A percentile compares a stretch with the other conserved stretches of the same genome.
Evolutionary conservation across 225 moss, liverwort and hornwort genomes (phyloP).

Genomic region (Marchantia polymorpha): DNA sequence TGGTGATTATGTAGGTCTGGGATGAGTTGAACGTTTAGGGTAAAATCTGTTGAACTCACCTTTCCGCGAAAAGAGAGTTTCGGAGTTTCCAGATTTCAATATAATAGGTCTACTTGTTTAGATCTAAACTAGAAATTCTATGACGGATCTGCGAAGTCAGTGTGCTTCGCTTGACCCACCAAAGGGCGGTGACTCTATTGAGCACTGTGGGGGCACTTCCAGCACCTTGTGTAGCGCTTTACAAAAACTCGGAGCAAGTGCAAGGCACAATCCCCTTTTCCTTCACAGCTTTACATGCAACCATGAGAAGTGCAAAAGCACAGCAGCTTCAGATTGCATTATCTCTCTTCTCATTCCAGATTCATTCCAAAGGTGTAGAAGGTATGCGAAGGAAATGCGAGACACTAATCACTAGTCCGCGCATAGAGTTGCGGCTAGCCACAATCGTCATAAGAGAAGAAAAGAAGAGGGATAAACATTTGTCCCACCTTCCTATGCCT

Average conservation of each 20-base stretch:
- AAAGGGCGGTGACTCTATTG: not conserved
- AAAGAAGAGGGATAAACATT: not conserved
- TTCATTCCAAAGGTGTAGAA: not conserved
- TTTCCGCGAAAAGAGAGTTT: not conserved
- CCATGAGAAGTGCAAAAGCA: not conserved
- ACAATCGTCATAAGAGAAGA: not conserved
- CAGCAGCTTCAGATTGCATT: not conserved
- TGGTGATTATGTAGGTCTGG: too few species aligned
- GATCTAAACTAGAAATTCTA: too few species aligned
- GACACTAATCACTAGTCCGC: not conserved
- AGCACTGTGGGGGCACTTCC: not conserved
- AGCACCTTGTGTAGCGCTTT: not conserved
- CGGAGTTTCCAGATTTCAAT: too few species aligned
- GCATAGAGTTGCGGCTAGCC: not conserved
- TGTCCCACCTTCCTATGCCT: not conserved
- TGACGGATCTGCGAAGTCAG: too few species aligned
- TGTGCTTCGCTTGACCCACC: not conserved
- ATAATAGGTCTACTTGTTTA: too few species aligned
- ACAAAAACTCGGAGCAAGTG: not conserved
- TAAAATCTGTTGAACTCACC: not conserved
- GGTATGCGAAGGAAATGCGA: not conserved
- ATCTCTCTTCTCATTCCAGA: not conserved
- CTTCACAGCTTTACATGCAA: not conserved
- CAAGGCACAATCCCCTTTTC: not conserved
- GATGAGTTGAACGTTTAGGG: not conserved